Percentiles rank a stretch among this genome's conserved stretches.
Evolutionary conservation across 495 filamentous ascomycete genomes (phyloP).

Genomic region (Poronia punctata): DNA sequence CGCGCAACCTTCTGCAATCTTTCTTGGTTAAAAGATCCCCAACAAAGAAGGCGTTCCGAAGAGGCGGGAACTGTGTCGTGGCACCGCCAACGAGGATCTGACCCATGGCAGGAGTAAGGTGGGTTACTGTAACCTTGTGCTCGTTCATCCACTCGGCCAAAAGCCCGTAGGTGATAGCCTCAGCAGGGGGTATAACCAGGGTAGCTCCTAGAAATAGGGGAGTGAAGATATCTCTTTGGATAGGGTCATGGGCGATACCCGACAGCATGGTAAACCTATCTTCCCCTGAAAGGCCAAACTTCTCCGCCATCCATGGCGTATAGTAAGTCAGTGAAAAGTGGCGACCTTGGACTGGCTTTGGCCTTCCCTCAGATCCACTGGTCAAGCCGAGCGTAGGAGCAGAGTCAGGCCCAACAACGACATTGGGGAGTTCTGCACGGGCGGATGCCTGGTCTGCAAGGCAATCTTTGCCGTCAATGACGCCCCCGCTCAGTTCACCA

Average conservation of each 20-base stretch:
- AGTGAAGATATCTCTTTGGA: constrained; percentile 80
- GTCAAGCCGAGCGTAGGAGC: constrained; percentile 68
- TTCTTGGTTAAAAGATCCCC: constrained; percentile 84
- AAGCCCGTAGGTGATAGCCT: constrained; percentile 68
- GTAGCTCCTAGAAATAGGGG: constrained; percentile 70
- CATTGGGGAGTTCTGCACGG: constrained; percentile 47
- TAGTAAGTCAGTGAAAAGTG: constrained; percentile 76
- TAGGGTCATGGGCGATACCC: constrained; percentile 67
- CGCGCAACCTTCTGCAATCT: constrained; percentile 74
- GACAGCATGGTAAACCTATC: constrained; percentile 71
- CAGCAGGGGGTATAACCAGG: constrained; percentile 62
- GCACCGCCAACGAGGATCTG: constrained; percentile 90
- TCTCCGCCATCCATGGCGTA: constrained; percentile 73
- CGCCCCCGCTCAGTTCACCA: constrained; percentile 58
- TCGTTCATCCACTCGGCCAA: constrained; percentile 76
- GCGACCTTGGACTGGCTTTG: constrained; percentile 72
- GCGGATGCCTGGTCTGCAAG: constrained; percentile 40
- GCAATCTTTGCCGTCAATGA: constrained; percentile 51
- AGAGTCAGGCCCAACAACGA: constrained; percentile 72
- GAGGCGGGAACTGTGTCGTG: constrained; percentile 63
- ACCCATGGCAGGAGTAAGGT: constrained; percentile 92
- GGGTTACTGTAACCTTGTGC: constrained; percentile 65
- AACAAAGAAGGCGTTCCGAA: constrained; percentile 86
- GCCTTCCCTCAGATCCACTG: constrained; percentile 67
- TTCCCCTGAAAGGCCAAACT: constrained; percentile 56